phyloP scores from a whole-genome alignment of 2,329 filamentous ascomycete species.

The Stachybotrys chlorohalonatus region DNA sequence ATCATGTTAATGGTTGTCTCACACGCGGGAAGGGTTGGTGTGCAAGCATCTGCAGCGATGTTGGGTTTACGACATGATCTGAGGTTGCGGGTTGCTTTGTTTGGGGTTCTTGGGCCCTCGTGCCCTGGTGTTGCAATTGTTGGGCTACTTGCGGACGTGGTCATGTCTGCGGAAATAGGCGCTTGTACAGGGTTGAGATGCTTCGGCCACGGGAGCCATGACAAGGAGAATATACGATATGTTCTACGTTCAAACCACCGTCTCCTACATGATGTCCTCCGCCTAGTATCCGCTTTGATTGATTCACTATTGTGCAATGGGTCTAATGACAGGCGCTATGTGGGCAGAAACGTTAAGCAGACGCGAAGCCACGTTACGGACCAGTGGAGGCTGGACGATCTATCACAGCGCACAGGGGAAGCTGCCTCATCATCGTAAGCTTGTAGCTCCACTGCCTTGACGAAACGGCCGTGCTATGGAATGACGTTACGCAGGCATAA shows the following conservation, averaged over 20 bases:
- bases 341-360: too few relatives aligned
- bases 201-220: conserved; percentile 18
- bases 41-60: conserved; percentile 21
- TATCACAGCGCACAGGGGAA: background rate
- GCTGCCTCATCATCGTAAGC: background rate
- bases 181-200: conserved; percentile 20
- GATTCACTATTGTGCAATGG: too few relatives aligned
- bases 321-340: too few relatives aligned
- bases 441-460: background rate
- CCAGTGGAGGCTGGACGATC: too few relatives aligned
- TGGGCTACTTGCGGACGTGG: conserved; percentile 19
- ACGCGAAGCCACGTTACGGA: too few relatives aligned
- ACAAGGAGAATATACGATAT: conserved; percentile 29
- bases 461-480: background rate
- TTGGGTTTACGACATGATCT: conserved; percentile 22
- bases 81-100: conserved; percentile 20
- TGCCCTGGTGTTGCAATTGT: conserved; percentile 25
- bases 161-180: conserved; percentile 22
- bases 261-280: background rate
- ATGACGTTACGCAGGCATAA: background rate
- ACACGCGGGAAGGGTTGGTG: conserved; percentile 11
- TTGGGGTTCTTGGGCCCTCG: conserved; percentile 21
- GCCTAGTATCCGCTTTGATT: background rate
- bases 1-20: conserved; percentile 17
- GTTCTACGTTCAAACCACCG: conserved; percentile 12